Evolutionary conservation across 164 flowering plant genomes (phyloP), one percentile per base, ranked within the genome.

Genomic region (Paratinospora sagittata): DNA sequence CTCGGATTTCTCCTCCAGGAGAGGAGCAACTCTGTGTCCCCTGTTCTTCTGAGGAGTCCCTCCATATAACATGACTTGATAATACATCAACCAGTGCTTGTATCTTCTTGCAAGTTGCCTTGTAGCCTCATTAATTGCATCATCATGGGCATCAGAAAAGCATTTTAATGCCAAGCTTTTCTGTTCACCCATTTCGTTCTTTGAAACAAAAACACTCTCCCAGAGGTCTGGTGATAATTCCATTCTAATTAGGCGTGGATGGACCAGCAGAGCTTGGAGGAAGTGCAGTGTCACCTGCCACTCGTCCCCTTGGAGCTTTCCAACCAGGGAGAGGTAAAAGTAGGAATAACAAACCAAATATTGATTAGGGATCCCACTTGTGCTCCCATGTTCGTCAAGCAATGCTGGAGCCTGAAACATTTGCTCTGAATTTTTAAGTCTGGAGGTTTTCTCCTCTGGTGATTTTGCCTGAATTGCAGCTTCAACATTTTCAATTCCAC

Each of bases 351-450:
- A 82, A 61, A 89, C 75, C 75, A 91, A 73, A 62, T 70, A 82
- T 21, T n/a, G 8, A 71, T 91, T 91, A 1, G 82, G 72, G 19
- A 87, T 78, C 41, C 90, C 91, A 1, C 83, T 78, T 1, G 94
- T 91, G 27, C 66, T 70, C 55, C 85, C 94, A 64, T 83, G 74
- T 27, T 87, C 92, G 27, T 86, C 82, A 11, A 88, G 78, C 77
- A 88, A 74, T 52, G 97, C 97, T 0, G 91, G 92, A 27, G 80
- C 81, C 71, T 91, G 97, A 69, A 91, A 88, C 94, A 87, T 82
- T 68, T 68, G 77, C 79, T 89, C 94, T 1, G 90, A 72, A 34
- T 78, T 82, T 69, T 70, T 77, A 73, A 91, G 75, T 70, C 64
- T 61, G 23, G 58, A 52, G 9, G 72, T 17, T 67, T 55, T 84